These are phyloP conservation scores for Pyrus pyrifolia DNA, from an alignment of 306 rosid genomes.

Conservation along the genomic window DNA sequence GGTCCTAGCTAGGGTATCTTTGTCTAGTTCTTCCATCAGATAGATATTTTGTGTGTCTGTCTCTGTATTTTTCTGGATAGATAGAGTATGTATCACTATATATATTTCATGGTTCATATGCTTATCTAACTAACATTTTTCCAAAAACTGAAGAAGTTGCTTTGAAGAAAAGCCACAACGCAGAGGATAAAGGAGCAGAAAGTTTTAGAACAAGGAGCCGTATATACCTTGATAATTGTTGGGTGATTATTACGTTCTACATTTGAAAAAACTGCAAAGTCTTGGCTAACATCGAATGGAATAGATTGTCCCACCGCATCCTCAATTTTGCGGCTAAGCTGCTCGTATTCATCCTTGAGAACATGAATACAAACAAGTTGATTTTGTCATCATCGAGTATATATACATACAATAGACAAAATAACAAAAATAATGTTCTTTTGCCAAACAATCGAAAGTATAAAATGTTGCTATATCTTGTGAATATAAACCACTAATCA, in stretches of 20 bases:
- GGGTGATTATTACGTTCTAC: conserved; percentile 34
- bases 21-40: too few species aligned
- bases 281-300: conserved; percentile 6
- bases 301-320: conserved; percentile 14
- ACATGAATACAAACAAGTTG: not conserved
- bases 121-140: too few species aligned
- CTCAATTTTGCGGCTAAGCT: conserved; percentile 29
- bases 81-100: too few species aligned
- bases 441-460: not conserved
- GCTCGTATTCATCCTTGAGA: conserved; percentile 47
- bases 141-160: not conserved
- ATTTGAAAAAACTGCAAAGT: conserved; percentile 32
- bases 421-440: not conserved
- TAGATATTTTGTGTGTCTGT: too few species aligned
- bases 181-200: not conserved
- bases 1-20: too few species aligned
- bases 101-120: too few species aligned
- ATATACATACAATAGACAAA: too few species aligned
- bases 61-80: too few species aligned
- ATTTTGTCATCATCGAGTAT: not conserved
- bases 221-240: conserved; percentile 49
- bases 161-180: not conserved
- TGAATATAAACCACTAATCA: too few species aligned
- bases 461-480: too few species aligned
- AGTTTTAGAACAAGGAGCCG: not conserved